Evolutionary conservation across 768 basidiomycete species (phyloP).

Genomic region (Plicaturopsis crispa): DNA sequence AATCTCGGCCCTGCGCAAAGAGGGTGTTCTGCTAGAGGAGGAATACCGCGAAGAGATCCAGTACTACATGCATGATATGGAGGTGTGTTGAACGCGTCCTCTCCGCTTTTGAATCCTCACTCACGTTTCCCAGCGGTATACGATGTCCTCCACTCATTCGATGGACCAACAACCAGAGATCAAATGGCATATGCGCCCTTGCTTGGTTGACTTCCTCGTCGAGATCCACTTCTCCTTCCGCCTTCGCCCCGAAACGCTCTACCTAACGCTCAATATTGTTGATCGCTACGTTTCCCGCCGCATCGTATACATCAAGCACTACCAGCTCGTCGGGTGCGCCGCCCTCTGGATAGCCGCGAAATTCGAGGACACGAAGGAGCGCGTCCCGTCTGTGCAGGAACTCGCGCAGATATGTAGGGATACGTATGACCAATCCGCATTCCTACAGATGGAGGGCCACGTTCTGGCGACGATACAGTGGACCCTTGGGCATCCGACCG

Average conservation of each 20-base stretch:
- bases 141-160: constrained; percentile 86
- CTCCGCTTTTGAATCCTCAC: constrained; percentile 7
- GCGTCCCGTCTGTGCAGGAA: constrained; percentile 92
- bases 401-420: constrained; percentile 93
- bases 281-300: constrained; percentile 99
- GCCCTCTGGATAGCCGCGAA: constrained; percentile 99
- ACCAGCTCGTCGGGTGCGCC: constrained; percentile 97
- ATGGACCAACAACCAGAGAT: constrained; percentile 99
- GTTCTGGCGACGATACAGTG: constrained; percentile 95
- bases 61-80: constrained; percentile 95
- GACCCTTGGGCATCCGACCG: constrained; percentile 94
- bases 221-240: constrained; percentile 98
- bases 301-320: constrained; percentile 98
- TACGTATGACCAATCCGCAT: constrained; percentile 95
- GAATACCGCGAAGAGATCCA: constrained; percentile 94
- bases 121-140: constrained; percentile 49
- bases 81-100: constrained; percentile 53
- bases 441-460: constrained; percentile 99
- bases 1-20: constrained; percentile 58
- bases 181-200: constrained; percentile 98
- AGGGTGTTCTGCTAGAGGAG: constrained; percentile 81
- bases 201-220: constrained; percentile 97
- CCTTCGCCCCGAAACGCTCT: constrained; percentile 95
- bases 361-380: constrained; percentile 98
- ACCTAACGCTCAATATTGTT: constrained; percentile 97